Base-by-base conservation (phyloP, 768 basidiomycete species). In the Tricholoma bakamatsutake region DNA sequence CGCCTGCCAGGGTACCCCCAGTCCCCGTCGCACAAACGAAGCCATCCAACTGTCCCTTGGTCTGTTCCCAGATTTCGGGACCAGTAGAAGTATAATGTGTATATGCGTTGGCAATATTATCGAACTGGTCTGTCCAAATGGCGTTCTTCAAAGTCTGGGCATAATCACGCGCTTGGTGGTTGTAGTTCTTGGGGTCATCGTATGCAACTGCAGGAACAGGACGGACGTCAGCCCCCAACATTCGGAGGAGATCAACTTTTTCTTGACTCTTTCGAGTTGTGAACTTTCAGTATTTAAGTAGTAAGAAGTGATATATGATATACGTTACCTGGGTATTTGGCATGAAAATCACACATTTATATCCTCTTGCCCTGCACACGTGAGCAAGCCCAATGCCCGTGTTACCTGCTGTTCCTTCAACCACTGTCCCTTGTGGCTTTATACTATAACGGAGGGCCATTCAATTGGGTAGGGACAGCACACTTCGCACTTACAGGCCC, bases 281-380 rank as follows among this genome's bases (percentile, higher is more conserved):
- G 17, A 47, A 56, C 31, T 52, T 18, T 55, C 8, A 21, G 43
- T 10, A 27, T 30, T 28, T 49, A 18, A 54, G 18, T 45, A 12
- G 21, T 27, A 34, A 34, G 37, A 11, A 3, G 15, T 37, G 11
- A 18, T 53, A 43, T 11, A 34, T 37, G 11, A 18, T 53, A 43
- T 11, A 34, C 50, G 72, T 40, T 53, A 84, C 90, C 80, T 97
- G 90, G 4, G 88, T 93, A 69, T 97, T 78, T 30, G 96, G 96
- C 96, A 99, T 98, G 81, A 91, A 99, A 66, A 99, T 99, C 9
- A 99, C 96, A 69, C 97, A 98, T 68, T 87, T 90, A 78, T 99
- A 98, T 2, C 97, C 95, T 63, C 78, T 83, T 6, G 92, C 82
- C 60, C 97, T 77, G 72, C 97, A 98, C 53, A 98, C 95, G 65